These are phyloP conservation scores for Trichoderma sp. DNA, from an alignment of 2,329 filamentous ascomycete genomes.

Conservation along the genomic window DNA sequence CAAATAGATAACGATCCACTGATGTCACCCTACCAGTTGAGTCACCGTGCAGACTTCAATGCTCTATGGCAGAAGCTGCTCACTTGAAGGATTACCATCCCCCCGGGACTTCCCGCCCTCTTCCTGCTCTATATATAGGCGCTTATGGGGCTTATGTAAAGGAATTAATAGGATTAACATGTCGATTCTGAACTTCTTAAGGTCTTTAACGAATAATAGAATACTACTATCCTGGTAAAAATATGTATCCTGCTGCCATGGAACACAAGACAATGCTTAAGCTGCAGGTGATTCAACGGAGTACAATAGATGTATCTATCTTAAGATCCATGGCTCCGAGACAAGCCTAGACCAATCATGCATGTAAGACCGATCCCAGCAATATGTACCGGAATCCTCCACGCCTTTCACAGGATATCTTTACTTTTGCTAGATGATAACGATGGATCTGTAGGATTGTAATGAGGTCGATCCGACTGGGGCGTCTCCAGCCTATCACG, in stretches of 20 bases:
- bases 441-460: not conserved
- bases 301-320: no score
- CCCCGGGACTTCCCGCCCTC: not conserved
- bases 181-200: not conserved
- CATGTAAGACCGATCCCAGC: not conserved
- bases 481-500: not conserved
- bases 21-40: not conserved
- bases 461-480: not conserved
- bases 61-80: not conserved
- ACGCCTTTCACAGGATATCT: not conserved
- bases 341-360: not conserved
- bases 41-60: not conserved
- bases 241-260: not conserved
- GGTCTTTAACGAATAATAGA: not conserved
- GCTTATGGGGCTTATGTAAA: not conserved
- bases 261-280: not conserved
- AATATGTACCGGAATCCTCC: not conserved
- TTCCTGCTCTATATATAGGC: not conserved
- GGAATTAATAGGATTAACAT: not conserved
- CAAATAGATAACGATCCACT: not conserved
- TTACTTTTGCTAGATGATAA: not conserved
- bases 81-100: not conserved
- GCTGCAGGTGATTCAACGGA: not conserved
- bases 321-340: not conserved
- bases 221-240: not conserved